These are phyloP conservation scores for Capsicum chinense DNA, from an alignment of 257 asterid species.

Conservation along the genomic window DNA sequence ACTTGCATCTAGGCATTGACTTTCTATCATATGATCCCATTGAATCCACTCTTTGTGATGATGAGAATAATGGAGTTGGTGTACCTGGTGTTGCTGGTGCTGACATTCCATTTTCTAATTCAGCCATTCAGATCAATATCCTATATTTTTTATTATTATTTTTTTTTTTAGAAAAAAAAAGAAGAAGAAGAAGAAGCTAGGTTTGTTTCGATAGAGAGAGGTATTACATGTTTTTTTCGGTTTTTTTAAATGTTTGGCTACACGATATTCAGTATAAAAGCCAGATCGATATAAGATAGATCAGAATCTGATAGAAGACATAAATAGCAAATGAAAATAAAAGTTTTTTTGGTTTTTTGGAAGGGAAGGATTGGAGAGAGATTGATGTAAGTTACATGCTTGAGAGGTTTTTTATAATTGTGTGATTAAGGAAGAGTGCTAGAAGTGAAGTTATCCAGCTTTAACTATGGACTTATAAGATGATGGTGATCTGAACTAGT, in stretches of 20 bases:
- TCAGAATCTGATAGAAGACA: constrained; percentile 12
- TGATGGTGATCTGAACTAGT: not conserved
- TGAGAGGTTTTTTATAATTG: constrained; percentile 52
- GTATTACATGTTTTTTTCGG: constrained; percentile 41
- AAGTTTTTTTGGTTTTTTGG: constrained; percentile 28
- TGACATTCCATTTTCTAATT: constrained; percentile 58
- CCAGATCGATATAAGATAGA: constrained; percentile 46
- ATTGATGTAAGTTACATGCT: constrained; percentile 54
- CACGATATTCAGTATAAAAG: constrained; percentile 42
- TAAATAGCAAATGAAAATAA: not conserved
- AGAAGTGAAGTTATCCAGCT: constrained; percentile 36
- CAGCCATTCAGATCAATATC: constrained; percentile 48
- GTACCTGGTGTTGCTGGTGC: constrained; percentile 95
- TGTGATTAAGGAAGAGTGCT: constrained; percentile 53
- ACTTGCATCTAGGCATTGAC: constrained; percentile 95
- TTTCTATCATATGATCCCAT: constrained; percentile 66
- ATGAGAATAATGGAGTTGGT: constrained; percentile 68
- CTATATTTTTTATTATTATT: not conserved
- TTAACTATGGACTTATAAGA: not conserved
- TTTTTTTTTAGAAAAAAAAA: too few relatives aligned
- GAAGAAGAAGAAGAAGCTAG: not conserved
- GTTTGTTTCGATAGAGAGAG: not conserved
- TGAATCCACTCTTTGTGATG: constrained; percentile 64
- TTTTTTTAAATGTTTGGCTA: constrained; percentile 53
- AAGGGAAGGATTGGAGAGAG: not conserved